phyloP scores from a whole-genome alignment of 257 asterid species.

The Echites panduratus region DNA sequence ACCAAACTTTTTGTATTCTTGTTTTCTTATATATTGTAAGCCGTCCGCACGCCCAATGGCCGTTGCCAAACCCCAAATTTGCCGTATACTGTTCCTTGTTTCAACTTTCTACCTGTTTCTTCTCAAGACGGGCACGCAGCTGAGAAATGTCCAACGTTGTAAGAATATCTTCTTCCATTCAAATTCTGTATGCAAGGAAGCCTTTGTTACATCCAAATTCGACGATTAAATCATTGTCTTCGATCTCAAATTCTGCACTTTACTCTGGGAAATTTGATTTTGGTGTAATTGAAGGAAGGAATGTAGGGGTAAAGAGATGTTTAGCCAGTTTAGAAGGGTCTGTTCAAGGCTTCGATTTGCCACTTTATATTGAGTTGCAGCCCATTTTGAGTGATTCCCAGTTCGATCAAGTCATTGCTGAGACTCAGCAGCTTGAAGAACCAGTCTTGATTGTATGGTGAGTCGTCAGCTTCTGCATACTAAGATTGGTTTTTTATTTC shows the following conservation, averaged over 20 bases:
- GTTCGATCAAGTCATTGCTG: constrained; percentile 60
- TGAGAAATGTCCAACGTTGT: constrained; percentile 19
- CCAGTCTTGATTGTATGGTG: constrained; percentile 66
- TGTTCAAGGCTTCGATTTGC: constrained; percentile 38
- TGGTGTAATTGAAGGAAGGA: constrained; percentile 3
- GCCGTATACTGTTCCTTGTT: neutral
- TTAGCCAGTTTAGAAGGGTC: constrained; percentile 37
- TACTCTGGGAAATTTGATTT: neutral
- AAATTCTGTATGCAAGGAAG: constrained; percentile 22
- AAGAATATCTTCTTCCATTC: constrained; percentile 26
- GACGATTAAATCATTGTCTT: constrained; percentile 2
- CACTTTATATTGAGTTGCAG: constrained; percentile 46
- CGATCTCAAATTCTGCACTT: constrained; percentile 3
- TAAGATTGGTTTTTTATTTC: neutral
- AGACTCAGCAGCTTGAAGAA: constrained; percentile 58
- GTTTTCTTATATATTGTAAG: no score
- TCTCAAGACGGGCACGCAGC: neutral
- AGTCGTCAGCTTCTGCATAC: neutral
- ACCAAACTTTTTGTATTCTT: no score
- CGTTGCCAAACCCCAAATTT: neutral
- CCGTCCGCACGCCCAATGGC: no score
- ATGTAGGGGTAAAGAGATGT: constrained; percentile 1
- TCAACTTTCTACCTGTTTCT: neutral
- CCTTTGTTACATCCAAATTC: constrained; percentile 9
- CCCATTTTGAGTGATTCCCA: constrained; percentile 60